phyloP scores from a whole-genome alignment of 1,139 yeast species.

The Protomyces gravidus region DNA sequence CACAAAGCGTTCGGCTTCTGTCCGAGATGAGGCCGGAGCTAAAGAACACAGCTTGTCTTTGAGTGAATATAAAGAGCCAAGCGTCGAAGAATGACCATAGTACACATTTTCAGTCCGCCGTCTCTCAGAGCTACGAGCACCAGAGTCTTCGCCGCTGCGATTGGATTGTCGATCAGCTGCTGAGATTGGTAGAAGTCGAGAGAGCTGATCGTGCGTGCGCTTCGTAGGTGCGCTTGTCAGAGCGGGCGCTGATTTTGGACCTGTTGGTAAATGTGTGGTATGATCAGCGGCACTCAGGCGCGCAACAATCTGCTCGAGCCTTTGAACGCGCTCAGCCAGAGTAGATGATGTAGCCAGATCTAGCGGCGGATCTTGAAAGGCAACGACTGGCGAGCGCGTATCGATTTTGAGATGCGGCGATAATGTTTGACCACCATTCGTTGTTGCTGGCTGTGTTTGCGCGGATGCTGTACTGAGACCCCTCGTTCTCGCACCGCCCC shows the following conservation, averaged over 20 bases:
- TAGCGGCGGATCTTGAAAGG: not conserved
- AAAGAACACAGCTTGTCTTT: slow-evolving; percentile 2
- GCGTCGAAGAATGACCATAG: slow-evolving; percentile 17
- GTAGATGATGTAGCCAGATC: not conserved
- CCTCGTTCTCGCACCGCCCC: slow-evolving; percentile 23
- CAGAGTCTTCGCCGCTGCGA: not conserved
- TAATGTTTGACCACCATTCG: too few species aligned
- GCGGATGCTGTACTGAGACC: slow-evolving; percentile 17
- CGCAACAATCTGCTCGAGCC: not conserved
- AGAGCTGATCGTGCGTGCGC: not conserved
- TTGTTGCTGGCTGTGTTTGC: slow-evolving; percentile 2
- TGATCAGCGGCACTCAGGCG: not conserved
- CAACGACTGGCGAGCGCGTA: not conserved
- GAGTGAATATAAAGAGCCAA: slow-evolving; percentile 6
- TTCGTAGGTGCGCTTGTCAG: not conserved
- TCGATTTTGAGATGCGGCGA: not conserved
- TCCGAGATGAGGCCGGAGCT: slow-evolving; percentile 6
- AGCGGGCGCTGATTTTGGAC: not conserved
- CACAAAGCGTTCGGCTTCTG: not conserved
- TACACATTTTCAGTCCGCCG: not conserved
- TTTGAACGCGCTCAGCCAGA: not conserved
- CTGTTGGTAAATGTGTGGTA: not conserved
- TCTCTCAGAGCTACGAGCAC: not conserved
- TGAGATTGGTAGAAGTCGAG: not conserved
- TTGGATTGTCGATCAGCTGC: not conserved